These are phyloP conservation scores for Phytophthora rubi DNA, from an alignment of 352 stramenopile species.

Conservation along the genomic window DNA sequence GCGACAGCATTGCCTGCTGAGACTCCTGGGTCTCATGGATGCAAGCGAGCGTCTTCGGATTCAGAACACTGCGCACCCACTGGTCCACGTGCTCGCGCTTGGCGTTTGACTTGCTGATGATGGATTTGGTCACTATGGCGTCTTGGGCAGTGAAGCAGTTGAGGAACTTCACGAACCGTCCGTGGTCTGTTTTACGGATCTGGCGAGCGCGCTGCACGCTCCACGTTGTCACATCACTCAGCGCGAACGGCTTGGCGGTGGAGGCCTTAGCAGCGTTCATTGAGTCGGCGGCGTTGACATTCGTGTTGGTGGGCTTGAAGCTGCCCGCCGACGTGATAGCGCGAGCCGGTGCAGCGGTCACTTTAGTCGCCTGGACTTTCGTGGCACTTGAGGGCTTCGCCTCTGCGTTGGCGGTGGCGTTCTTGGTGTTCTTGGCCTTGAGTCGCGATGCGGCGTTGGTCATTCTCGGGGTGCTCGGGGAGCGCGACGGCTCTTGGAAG, in stretches of 20 bases:
- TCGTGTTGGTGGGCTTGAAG: too few species aligned
- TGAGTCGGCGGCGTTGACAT: slow-evolving; percentile 1
- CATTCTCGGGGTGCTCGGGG: slow-evolving; percentile 2
- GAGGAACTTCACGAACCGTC: slow-evolving; percentile 21
- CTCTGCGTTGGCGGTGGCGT: background rate
- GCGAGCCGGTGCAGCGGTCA: slow-evolving; percentile 7
- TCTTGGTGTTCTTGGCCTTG: slow-evolving; percentile 10
- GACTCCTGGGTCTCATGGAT: slow-evolving; percentile 23
- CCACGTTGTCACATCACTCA: slow-evolving; percentile 11
- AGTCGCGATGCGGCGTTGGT: slow-evolving; percentile 14
- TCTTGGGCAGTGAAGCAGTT: slow-evolving; percentile 32
- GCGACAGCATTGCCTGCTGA: slow-evolving; percentile 10
- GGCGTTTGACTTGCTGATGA: slow-evolving; percentile 10
- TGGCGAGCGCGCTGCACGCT: slow-evolving; percentile 25
- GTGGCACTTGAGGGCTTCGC: slow-evolving; percentile 5
- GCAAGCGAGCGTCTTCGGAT: slow-evolving; percentile 10
- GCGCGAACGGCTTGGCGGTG: background rate
- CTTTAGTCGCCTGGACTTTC: slow-evolving; percentile 1
- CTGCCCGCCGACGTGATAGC: background rate
- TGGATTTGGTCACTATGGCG: background rate
- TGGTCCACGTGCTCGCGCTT: slow-evolving; percentile 25
- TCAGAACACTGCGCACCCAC: slow-evolving; percentile 10
- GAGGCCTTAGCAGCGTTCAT: background rate
- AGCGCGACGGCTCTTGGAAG: background rate
- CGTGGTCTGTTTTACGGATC: slow-evolving; percentile 23